phyloP scores from a whole-genome alignment of 768 basidiomycete genomes.

The Paxillus involutus region DNA sequence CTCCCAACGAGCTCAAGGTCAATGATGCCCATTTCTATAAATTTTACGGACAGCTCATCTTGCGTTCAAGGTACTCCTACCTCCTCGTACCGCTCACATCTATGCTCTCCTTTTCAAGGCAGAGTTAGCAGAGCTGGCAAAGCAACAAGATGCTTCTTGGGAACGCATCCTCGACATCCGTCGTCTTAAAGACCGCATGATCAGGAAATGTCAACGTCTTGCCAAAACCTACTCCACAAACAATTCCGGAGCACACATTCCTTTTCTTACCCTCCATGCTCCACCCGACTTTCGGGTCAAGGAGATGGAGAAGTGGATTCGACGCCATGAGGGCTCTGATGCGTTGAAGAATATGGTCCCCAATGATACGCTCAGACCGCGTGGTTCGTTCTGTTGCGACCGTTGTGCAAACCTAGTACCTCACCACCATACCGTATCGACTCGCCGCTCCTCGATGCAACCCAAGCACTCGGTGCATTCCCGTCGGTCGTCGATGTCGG shows the following conservation, averaged over 20 bases:
- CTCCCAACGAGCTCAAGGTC: conserved; percentile 73
- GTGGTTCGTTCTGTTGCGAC: conserved; percentile 33
- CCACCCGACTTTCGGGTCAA: conserved; percentile 73
- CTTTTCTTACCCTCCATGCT: conserved; percentile 67
- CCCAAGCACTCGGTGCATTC: conserved; percentile 17
- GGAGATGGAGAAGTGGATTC: conserved; percentile 80
- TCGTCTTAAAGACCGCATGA: conserved; percentile 79
- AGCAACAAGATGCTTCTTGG: conserved; percentile 58
- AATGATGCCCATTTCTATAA: conserved; percentile 2
- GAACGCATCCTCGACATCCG: conserved; percentile 72
- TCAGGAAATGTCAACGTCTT: conserved; percentile 72
- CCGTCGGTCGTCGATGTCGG: conserved; percentile 26
- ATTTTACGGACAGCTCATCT: conserved; percentile 3
- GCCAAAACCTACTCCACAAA: conserved; percentile 44
- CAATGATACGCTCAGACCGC: conserved; percentile 21
- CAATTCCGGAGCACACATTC: conserved; percentile 38
- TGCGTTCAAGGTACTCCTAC: conserved; percentile 58
- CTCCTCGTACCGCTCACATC: conserved; percentile 62
- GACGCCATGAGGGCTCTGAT: conserved; percentile 41
- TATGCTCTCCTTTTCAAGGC: conserved; percentile 66
- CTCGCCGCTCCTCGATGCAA: conserved; percentile 28
- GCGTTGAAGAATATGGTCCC: conserved; percentile 19
- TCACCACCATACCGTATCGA: conserved; percentile 27
- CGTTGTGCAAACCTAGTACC: conserved; percentile 35
- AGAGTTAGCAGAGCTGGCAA: conserved; percentile 60